These are phyloP conservation scores for Trametes cubensis DNA, from an alignment of 768 basidiomycete species.

Conservation along the genomic window DNA sequence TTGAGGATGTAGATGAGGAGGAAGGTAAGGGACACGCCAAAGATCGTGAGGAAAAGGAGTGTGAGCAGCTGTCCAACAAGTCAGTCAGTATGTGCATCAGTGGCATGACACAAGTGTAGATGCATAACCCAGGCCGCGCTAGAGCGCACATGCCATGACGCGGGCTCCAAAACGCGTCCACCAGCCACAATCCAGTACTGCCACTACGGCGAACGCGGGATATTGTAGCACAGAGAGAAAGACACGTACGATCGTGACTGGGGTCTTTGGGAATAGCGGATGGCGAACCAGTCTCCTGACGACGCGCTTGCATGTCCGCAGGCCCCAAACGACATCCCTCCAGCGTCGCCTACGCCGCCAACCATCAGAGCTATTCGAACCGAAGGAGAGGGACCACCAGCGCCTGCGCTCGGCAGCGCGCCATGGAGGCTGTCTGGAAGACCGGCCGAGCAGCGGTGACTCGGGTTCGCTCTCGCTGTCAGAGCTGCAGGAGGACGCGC, in stretches of 20 bases:
- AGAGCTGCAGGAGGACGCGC: conserved; percentile 54
- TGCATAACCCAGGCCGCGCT: neutral
- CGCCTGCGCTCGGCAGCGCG: conserved; percentile 38
- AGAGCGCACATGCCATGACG: neutral
- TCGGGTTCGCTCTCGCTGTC: conserved; percentile 59
- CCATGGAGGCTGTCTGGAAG: conserved; percentile 23
- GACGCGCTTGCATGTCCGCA: conserved; percentile 57
- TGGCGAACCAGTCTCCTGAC: conserved; percentile 62
- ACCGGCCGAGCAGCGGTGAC: conserved; percentile 46
- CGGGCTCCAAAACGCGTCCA: neutral
- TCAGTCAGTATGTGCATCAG: conserved; percentile 3
- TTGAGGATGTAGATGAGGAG: conserved; percentile 91
- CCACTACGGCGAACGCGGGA: neutral
- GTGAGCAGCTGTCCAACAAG: conserved; percentile 57
- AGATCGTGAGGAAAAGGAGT: conserved; percentile 73
- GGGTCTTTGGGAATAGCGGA: conserved; percentile 79
- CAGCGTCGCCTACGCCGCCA: conserved; percentile 51
- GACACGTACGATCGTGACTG: conserved; percentile 73
- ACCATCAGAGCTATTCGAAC: conserved; percentile 56
- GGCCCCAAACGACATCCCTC: conserved; percentile 45
- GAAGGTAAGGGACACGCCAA: conserved; percentile 83
- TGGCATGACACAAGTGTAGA: neutral
- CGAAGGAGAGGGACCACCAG: conserved; percentile 33
- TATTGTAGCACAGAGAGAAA: neutral
- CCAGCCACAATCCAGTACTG: neutral